A percentile compares a stretch with the other conserved stretches of the same genome.
Evolutionary conservation across 805 yeast genomes (phyloP).

Genomic region (Nakazawaea peltata): DNA sequence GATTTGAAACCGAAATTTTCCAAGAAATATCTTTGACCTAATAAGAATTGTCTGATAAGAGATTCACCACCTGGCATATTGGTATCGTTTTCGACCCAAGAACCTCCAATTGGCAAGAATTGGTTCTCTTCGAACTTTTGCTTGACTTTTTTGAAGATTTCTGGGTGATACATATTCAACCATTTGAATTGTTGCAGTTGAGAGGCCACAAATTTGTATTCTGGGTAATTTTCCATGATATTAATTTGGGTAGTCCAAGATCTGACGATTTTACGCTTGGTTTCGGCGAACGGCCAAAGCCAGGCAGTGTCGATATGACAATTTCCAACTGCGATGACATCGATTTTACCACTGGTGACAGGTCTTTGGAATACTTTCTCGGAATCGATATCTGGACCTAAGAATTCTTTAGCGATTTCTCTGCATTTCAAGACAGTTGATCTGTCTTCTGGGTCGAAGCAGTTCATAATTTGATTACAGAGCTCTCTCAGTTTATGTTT

Average conservation of each 20-base stretch:
- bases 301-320: constrained; percentile 98
- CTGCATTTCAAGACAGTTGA: constrained; percentile 55
- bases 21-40: constrained; percentile 83
- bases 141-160: constrained; percentile 54
- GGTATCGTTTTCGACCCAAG: constrained; percentile 98
- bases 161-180: constrained; percentile 84
- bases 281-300: constrained; percentile 99
- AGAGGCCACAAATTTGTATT: constrained; percentile 88
- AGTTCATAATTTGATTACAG: constrained; percentile 77
- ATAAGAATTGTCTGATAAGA: constrained; percentile 74
- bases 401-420: constrained; percentile 47
- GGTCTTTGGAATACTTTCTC: constrained; percentile 51
- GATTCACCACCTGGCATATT: constrained; percentile 95
- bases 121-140: constrained; percentile 62
- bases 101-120: constrained; percentile 89
- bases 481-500: constrained; percentile 74
- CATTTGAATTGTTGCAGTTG: constrained; percentile 96
- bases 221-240: constrained; percentile 81
- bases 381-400: constrained; percentile 62
- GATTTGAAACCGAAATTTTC: constrained; percentile 73
- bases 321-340: constrained; percentile 84
- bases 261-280: constrained; percentile 84
- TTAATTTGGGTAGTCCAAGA: constrained; percentile 93
- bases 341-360: constrained; percentile 28
- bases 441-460: constrained; percentile 67